phyloP scores from a whole-genome alignment of 441 rosid species.

The California macrophylla region DNA sequence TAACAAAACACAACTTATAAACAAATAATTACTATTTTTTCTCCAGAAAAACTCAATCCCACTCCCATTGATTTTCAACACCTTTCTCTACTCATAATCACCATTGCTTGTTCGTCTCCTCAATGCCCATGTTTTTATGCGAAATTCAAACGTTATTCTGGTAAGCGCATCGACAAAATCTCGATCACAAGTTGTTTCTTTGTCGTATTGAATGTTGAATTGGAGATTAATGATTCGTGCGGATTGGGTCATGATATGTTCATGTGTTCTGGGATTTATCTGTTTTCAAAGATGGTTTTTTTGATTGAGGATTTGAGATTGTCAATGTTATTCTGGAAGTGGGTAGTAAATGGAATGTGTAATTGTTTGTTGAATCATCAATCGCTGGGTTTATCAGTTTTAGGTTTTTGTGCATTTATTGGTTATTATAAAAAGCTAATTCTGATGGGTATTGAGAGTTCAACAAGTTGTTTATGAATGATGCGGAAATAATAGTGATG shows the following conservation, averaged over 20 bases:
- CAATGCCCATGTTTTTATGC: background rate
- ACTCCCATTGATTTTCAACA: background rate
- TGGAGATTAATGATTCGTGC: background rate
- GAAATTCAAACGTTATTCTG: background rate
- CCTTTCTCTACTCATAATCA: background rate
- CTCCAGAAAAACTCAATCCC: background rate
- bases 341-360: constrained; percentile 1
- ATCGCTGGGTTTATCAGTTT: background rate
- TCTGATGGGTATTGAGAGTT: background rate
- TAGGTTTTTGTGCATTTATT: background rate
- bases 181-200: background rate
- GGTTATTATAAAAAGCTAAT: background rate
- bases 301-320: background rate
- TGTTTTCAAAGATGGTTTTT: background rate
- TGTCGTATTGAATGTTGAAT: background rate
- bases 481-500: background rate
- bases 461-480: background rate
- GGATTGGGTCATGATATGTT: background rate
- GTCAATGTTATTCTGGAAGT: background rate
- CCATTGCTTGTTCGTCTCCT: background rate
- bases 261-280: background rate
- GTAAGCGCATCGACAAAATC: background rate
- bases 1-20: background rate
- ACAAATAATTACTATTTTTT: background rate
- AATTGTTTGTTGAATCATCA: background rate